Conservation (phyloP, 306 rosid genomes). For the Acmispon strigosus region DNA sequence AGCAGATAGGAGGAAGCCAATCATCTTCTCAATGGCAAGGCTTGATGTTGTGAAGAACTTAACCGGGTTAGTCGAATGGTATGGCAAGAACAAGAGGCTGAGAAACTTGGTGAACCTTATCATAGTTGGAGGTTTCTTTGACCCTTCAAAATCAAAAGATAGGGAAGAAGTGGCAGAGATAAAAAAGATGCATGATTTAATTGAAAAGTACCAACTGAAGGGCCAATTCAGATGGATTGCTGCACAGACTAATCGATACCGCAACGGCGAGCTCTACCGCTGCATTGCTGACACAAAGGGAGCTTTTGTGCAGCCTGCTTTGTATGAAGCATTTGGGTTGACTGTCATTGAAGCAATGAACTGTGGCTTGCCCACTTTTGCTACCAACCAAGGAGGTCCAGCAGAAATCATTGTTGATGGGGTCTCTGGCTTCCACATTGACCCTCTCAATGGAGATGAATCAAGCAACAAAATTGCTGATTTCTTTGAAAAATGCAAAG, state of each 20-base stretch:
- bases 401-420: constrained; percentile 89
- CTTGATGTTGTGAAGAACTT: constrained; percentile 86
- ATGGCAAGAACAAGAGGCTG: constrained; percentile 63
- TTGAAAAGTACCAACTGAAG: constrained; percentile 60
- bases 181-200: constrained; percentile 60
- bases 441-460: constrained; percentile 67
- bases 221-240: constrained; percentile 97
- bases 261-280: constrained; percentile 85
- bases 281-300: constrained; percentile 80
- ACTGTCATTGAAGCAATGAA: constrained; percentile 99
- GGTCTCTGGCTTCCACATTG: constrained; percentile 82
- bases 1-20: constrained; percentile 66
- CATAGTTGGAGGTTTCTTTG: constrained; percentile 88
- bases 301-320: constrained; percentile 91
- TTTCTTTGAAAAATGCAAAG: constrained; percentile 77
- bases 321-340: constrained; percentile 92
- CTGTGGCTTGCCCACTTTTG: constrained; percentile 92
- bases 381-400: constrained; percentile 96
- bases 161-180: constrained; percentile 85
- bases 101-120: constrained; percentile 79
- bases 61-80: constrained; percentile 74
- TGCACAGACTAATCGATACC: constrained; percentile 67
- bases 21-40: constrained; percentile 90
- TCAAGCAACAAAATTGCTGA: constrained; percentile 66
- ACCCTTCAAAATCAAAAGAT: constrained; percentile 86